Percentiles rank a stretch among this genome's conserved stretches.
Evolutionary conservation across 495 filamentous ascomycete species (phyloP).

Genomic region (Tirmania nivea): DNA sequence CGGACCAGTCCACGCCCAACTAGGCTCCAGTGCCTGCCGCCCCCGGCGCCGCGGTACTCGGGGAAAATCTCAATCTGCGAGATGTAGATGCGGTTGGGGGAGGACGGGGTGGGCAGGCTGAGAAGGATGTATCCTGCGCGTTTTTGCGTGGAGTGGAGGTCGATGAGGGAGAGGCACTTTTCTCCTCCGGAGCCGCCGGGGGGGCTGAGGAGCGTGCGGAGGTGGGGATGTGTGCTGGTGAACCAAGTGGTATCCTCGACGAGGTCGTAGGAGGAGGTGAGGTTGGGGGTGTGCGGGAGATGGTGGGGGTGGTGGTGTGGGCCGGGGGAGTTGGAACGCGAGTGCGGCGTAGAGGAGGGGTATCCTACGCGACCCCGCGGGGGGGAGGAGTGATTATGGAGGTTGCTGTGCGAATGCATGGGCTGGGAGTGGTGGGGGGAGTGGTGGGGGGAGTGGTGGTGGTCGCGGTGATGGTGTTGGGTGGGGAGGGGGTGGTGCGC

Average conservation of each 20-base stretch:
- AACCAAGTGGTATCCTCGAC: constrained; percentile 11
- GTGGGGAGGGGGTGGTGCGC: neutral
- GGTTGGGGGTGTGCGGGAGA: neutral
- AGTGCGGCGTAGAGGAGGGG: too few relatives aligned
- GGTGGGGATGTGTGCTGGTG: constrained; percentile 2
- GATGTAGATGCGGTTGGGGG: constrained; percentile 5
- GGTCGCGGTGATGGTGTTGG: neutral
- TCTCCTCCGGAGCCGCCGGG: neutral
- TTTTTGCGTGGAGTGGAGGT: constrained; percentile 1
- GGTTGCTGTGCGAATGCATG: neutral
- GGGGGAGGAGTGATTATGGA: constrained; percentile 4
- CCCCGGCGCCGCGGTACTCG: constrained; percentile 2
- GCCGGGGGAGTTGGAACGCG: too few relatives aligned
- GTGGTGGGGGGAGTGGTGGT: neutral
- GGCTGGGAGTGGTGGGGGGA: neutral
- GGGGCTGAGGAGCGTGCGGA: neutral
- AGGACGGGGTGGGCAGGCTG: neutral
- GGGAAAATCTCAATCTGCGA: constrained; percentile 2
- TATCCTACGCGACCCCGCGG: too few relatives aligned
- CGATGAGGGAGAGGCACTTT: neutral
- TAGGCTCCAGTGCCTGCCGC: constrained; percentile 1
- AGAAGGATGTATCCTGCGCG: constrained; percentile 7
- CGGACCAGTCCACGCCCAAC: constrained; percentile 5
- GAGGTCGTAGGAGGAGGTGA: neutral
- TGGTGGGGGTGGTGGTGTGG: neutral